These are phyloP conservation scores for Lagerstroemia speciosa DNA, from an alignment of 345 rosid species.

Conservation along the genomic window DNA sequence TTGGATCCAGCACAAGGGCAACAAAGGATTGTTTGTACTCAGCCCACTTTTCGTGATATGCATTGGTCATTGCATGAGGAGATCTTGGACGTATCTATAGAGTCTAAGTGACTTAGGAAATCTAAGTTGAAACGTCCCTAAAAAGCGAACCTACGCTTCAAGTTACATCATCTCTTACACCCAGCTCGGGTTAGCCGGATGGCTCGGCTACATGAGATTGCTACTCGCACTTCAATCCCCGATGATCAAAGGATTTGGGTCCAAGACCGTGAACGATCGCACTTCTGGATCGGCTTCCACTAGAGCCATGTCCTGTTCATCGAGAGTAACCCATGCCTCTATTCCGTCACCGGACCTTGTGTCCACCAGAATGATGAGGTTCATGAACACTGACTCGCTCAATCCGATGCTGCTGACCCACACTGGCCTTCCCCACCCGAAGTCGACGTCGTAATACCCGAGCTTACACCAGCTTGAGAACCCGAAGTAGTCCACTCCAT, in stretches of 20 bases:
- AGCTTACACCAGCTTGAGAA: slow-evolving; percentile 13
- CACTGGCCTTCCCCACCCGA: slow-evolving; percentile 19
- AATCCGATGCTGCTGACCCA: slow-evolving; percentile 6
- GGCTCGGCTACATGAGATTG: no score
- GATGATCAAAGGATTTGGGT: neutral
- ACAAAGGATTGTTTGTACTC: no score
- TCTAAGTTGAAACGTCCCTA: no score
- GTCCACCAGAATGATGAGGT: neutral
- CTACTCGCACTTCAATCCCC: no score
- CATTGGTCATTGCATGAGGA: no score
- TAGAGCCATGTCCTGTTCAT: slow-evolving; percentile 3
- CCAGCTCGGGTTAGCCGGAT: no score
- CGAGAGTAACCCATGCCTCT: slow-evolving; percentile 10
- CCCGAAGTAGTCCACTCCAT: neutral
- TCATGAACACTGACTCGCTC: neutral
- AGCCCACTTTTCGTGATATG: no score
- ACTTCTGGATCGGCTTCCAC: neutral
- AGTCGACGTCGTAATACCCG: slow-evolving; percentile 11
- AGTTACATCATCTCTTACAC: no score
- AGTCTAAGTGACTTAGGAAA: no score
- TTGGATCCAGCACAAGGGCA: no score
- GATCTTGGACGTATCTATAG: no score
- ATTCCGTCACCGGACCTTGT: slow-evolving; percentile 6
- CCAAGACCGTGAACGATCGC: neutral
- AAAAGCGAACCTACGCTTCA: no score